Percentiles rank a stretch among this genome's conserved stretches.
phyloP scores from a whole-genome alignment of 305 asterid species.

The Fraxinus dipetala region DNA sequence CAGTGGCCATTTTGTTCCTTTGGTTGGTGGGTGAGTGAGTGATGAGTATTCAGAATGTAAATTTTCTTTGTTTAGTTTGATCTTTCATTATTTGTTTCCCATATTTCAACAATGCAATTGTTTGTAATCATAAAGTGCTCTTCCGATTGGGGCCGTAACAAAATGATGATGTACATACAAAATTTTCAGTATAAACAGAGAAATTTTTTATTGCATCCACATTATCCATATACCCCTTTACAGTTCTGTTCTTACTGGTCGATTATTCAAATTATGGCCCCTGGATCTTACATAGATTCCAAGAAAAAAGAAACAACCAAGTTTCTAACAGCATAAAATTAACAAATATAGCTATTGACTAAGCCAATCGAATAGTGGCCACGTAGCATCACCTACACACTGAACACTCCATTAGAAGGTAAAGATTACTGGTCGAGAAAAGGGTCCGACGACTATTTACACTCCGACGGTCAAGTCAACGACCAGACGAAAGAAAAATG shows the following conservation, averaged over 20 bases:
- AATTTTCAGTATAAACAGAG: not conserved
- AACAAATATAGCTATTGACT: not conserved
- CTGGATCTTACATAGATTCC: not conserved
- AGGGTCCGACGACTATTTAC: not conserved
- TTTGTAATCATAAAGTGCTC: slow-evolving; percentile 11
- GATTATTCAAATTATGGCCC: not conserved
- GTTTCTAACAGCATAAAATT: not conserved
- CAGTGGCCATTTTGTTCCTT: slow-evolving; percentile 24
- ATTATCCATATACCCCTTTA: not conserved
- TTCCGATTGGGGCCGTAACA: slow-evolving; percentile 9
- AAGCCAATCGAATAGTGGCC: not conserved
- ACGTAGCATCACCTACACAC: too few species aligned
- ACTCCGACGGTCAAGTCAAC: not conserved
- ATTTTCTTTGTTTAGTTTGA: slow-evolving; percentile 25
- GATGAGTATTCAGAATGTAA: slow-evolving; percentile 45
- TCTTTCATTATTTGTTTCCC: not conserved
- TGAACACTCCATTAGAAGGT: too few species aligned
- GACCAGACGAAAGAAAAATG: not conserved
- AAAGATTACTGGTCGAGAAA: not conserved
- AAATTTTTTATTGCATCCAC: not conserved
- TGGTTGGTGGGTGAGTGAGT: slow-evolving; percentile 42
- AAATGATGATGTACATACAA: slow-evolving; percentile 4
- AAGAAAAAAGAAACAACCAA: not conserved
- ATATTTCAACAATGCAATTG: slow-evolving; percentile 13
- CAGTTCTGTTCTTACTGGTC: not conserved